Evolutionary conservation across 768 basidiomycete genomes (phyloP).

Genomic region (Thelephora ganbajun): DNA sequence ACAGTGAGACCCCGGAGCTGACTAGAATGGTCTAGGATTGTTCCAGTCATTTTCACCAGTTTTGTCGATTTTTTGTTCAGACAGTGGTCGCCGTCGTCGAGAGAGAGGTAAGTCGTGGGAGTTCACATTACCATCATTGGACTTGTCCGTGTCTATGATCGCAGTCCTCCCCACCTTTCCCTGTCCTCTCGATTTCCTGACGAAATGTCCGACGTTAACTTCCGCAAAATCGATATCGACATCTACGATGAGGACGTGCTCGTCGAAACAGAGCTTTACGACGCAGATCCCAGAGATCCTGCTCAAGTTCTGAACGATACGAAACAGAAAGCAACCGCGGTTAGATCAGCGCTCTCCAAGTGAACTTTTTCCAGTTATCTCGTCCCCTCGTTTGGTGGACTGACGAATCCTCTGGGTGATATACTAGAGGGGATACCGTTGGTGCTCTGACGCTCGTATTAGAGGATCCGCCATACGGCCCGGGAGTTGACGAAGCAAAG

Average conservation of each 20-base stretch:
- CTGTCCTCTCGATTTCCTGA: too few relatives aligned
- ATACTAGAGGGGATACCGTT: conserved; percentile 54
- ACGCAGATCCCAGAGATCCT: conserved; percentile 72
- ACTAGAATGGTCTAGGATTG: too few relatives aligned
- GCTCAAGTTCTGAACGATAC: conserved; percentile 61
- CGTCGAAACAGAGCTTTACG: conserved; percentile 74
- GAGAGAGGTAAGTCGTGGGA: too few relatives aligned
- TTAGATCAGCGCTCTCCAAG: conserved; percentile 65
- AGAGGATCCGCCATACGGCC: conserved; percentile 79
- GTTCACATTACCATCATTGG: too few relatives aligned
- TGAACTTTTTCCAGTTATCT: conserved; percentile 22
- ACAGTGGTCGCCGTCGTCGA: too few relatives aligned
- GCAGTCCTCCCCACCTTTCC: too few relatives aligned
- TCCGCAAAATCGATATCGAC: conserved; percentile 93
- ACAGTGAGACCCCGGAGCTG: too few relatives aligned
- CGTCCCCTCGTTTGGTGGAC: neutral
- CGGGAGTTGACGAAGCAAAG: conserved; percentile 81
- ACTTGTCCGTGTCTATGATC: too few relatives aligned
- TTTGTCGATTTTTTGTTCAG: too few relatives aligned
- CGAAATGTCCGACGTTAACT: conserved; percentile 32
- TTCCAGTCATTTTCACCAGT: too few relatives aligned
- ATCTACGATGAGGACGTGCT: conserved; percentile 84
- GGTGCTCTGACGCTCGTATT: conserved; percentile 62
- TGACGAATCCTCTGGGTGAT: neutral
- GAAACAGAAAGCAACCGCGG: conserved; percentile 57